A percentile compares a stretch with the other conserved stretches of the same genome.
These are phyloP conservation scores for Phytophthora lateralis DNA, from an alignment of 352 stramenopile genomes.

Conservation along the genomic window DNA sequence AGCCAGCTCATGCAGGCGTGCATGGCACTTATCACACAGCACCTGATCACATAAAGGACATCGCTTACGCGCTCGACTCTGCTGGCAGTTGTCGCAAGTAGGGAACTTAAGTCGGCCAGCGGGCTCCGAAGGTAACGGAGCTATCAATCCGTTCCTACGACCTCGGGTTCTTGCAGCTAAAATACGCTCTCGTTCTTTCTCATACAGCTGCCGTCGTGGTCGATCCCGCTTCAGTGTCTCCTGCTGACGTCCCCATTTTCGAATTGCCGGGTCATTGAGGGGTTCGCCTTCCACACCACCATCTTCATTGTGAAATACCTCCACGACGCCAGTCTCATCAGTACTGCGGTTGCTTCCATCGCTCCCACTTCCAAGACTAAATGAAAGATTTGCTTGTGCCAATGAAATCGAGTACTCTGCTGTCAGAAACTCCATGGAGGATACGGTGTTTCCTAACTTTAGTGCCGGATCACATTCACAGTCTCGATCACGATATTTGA, in stretches of 20 bases:
- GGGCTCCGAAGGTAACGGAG: conserved; percentile 43
- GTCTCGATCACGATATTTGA: conserved; percentile 7
- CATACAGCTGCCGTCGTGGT: conserved; percentile 33
- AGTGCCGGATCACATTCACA: conserved; percentile 1
- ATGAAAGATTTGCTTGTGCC: conserved; percentile 12
- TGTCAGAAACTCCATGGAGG: neutral
- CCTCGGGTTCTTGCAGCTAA: conserved; percentile 39
- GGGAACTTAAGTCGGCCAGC: conserved; percentile 48
- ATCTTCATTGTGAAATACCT: neutral
- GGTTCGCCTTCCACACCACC: conserved; percentile 1
- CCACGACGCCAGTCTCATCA: conserved; percentile 2
- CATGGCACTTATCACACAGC: conserved; percentile 66
- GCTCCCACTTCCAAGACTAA: conserved; percentile 8
- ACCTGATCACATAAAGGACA: conserved; percentile 64
- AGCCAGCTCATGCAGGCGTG: conserved; percentile 58
- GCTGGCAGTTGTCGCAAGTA: conserved; percentile 58
- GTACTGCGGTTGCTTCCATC: conserved; percentile 1
- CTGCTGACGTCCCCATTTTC: conserved; percentile 48
- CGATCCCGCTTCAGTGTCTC: conserved; percentile 39
- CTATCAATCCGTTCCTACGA: conserved; percentile 62
- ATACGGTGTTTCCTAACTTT: conserved; percentile 7
- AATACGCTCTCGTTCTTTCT: conserved; percentile 51
- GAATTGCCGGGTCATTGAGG: conserved; percentile 24
- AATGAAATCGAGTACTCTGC: conserved; percentile 27
- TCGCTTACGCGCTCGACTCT: conserved; percentile 46